phyloP scores from a whole-genome alignment of 192 early-diverging fungal genomes.

The Coemansia sp. region DNA sequence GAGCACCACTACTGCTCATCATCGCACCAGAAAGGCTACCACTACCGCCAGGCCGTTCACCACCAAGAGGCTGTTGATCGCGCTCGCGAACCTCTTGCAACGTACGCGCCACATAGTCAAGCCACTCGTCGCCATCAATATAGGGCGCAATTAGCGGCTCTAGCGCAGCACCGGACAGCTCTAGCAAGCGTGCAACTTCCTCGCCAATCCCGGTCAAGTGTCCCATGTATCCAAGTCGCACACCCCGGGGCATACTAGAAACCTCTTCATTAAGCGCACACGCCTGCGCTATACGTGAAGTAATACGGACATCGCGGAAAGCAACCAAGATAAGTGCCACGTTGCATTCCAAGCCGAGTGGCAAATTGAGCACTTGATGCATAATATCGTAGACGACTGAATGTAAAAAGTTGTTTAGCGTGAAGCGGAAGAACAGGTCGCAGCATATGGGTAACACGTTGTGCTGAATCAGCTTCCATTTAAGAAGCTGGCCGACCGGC shows the following conservation, averaged over 20 bases:
- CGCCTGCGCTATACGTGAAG: slow-evolving; percentile 79
- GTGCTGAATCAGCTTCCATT: slow-evolving; percentile 67
- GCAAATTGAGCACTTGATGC: slow-evolving; percentile 95
- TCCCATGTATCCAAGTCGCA: slow-evolving; percentile 96
- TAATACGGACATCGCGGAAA: slow-evolving; percentile 85
- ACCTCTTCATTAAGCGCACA: slow-evolving; percentile 81
- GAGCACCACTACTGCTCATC: slow-evolving; percentile 11
- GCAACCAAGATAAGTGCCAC: slow-evolving; percentile 63
- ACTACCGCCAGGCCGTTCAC: slow-evolving; percentile 40
- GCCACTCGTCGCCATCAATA: slow-evolving; percentile 54
- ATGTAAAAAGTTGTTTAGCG: slow-evolving; percentile 99
- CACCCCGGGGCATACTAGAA: slow-evolving; percentile 81
- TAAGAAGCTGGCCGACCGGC: slow-evolving; percentile 73
- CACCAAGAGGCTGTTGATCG: slow-evolving; percentile 54
- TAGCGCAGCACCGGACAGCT: slow-evolving; percentile 59
- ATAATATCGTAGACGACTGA: slow-evolving; percentile 99
- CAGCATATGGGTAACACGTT: slow-evolving; percentile 64
- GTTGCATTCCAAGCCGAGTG: slow-evolving; percentile 66
- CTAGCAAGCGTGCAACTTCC: slow-evolving; percentile 87
- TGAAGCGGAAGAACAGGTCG: slow-evolving; percentile 89
- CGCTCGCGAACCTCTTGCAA: slow-evolving; percentile 45
- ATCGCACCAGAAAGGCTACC: not conserved
- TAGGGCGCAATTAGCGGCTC: slow-evolving; percentile 47
- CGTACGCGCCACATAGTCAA: slow-evolving; percentile 47
- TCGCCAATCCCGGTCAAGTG: slow-evolving; percentile 97